A percentile compares a stretch with the other conserved stretches of the same genome.
Evolutionary conservation across 345 rosid species (phyloP).

Genomic region (Rhodamnia argentea): DNA sequence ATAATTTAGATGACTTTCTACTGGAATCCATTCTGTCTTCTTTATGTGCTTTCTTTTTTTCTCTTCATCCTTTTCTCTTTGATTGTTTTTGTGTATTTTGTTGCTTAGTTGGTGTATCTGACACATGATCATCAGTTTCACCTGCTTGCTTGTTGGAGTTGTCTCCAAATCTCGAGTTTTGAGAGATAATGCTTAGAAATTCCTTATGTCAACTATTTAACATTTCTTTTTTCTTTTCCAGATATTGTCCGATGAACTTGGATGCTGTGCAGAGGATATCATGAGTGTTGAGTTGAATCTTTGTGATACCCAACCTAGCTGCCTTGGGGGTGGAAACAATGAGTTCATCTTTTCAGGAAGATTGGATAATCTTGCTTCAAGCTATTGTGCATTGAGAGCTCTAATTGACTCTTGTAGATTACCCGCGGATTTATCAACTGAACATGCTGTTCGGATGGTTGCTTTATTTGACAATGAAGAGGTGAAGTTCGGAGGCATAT

Average conservation of each 20-base stretch:
- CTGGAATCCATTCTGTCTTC: background rate
- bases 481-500: constrained; percentile 30
- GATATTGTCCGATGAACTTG: constrained; percentile 66
- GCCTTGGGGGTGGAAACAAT: constrained; percentile 88
- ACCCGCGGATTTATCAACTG: constrained; percentile 41
- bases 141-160: background rate
- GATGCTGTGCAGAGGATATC: constrained; percentile 56
- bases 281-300: constrained; percentile 79
- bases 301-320: constrained; percentile 94
- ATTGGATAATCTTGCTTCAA: constrained; percentile 88
- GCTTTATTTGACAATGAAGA: constrained; percentile 97
- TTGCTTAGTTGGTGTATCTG: background rate
- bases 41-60: background rate
- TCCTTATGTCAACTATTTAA: background rate
- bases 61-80: background rate
- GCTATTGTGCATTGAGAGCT: constrained; percentile 84
- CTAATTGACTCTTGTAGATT: constrained; percentile 67
- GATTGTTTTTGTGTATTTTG: background rate
- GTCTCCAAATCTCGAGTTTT: background rate
- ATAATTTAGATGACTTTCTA: background rate
- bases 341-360: constrained; percentile 96
- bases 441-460: constrained; percentile 67
- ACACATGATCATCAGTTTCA: background rate
- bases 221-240: constrained; percentile 8
- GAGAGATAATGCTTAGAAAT: background rate